phyloP scores from a whole-genome alignment of 139 green algal species.

The Chlamydomonas asymmetrica region DNA sequence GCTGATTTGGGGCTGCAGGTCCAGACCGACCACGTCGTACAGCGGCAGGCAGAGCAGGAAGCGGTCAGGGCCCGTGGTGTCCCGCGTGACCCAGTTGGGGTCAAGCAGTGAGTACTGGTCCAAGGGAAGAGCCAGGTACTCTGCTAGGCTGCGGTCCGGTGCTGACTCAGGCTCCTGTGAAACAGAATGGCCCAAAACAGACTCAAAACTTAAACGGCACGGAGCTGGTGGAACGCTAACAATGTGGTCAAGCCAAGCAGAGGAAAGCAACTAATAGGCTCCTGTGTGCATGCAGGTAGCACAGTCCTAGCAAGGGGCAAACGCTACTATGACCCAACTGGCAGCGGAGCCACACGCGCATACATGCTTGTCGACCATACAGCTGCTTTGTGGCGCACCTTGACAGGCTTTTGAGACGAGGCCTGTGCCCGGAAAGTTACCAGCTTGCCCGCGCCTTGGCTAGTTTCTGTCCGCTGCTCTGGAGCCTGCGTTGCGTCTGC shows the following conservation, averaged over 20 bases:
- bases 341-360: not conserved
- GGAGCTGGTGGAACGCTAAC: not conserved
- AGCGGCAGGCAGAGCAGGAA: constrained; percentile 54
- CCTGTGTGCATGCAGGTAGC: not conserved
- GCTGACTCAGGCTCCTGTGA: constrained; percentile 7
- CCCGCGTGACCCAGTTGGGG: constrained; percentile 33
- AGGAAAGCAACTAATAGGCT: not conserved
- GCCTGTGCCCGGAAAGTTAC: not conserved
- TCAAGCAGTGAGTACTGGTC: constrained; percentile 57
- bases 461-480: not conserved
- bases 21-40: constrained; percentile 41
- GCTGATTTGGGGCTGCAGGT: constrained; percentile 41
- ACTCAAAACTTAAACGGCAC: not conserved
- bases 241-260: not conserved
- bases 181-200: not conserved
- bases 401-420: not conserved
- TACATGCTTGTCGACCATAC: no score
- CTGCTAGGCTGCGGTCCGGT: constrained; percentile 10
- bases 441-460: not conserved
- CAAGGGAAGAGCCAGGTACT: constrained; percentile 51
- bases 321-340: not conserved
- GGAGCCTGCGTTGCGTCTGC: not conserved
- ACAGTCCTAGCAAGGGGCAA: no score
- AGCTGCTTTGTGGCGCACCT: not conserved
- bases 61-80: constrained; percentile 4